Evolutionary conservation across 164 flowering plant species (phyloP).

Genomic region (Stephania japonica): DNA sequence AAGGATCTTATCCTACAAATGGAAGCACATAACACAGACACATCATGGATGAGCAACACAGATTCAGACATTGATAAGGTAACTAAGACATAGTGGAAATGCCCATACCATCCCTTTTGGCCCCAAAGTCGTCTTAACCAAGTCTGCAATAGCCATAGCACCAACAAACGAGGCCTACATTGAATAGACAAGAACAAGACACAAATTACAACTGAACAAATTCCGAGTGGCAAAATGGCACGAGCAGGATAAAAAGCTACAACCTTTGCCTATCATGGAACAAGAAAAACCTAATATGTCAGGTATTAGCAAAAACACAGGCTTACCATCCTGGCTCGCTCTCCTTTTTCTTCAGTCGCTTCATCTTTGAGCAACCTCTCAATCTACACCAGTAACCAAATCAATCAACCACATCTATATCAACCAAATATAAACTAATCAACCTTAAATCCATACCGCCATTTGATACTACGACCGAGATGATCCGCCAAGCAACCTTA

Average conservation of each 20-base stretch:
- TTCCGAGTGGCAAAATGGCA: not conserved
- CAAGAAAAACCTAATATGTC: not conserved
- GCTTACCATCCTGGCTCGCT: slow-evolving; percentile 93
- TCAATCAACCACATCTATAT: not conserved
- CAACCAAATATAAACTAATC: not conserved
- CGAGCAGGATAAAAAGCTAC: not conserved
- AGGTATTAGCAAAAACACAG: not conserved
- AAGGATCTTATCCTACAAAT: slow-evolving; percentile 76
- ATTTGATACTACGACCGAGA: slow-evolving; percentile 1
- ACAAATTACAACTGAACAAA: not conserved
- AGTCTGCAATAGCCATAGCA: slow-evolving; percentile 94
- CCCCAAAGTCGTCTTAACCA: slow-evolving; percentile 95
- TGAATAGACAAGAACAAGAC: not conserved
- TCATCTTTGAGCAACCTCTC: slow-evolving; percentile 85
- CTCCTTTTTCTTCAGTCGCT: slow-evolving; percentile 96
- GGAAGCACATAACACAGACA: not conserved
- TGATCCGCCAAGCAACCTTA: not conserved
- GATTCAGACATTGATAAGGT: not conserved
- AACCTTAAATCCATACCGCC: slow-evolving; percentile 11
- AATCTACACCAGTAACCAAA: slow-evolving; percentile 29
- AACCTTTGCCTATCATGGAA: not conserved
- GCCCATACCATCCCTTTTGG: slow-evolving; percentile 94
- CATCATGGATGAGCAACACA: not conserved
- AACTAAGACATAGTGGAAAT: not conserved
- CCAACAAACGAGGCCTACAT: slow-evolving; percentile 84